Percentiles rank a stretch among this genome's conserved stretches.
phyloP scores from a whole-genome alignment of 2,329 filamentous ascomycete species.

The Samsoniella hepiali region DNA sequence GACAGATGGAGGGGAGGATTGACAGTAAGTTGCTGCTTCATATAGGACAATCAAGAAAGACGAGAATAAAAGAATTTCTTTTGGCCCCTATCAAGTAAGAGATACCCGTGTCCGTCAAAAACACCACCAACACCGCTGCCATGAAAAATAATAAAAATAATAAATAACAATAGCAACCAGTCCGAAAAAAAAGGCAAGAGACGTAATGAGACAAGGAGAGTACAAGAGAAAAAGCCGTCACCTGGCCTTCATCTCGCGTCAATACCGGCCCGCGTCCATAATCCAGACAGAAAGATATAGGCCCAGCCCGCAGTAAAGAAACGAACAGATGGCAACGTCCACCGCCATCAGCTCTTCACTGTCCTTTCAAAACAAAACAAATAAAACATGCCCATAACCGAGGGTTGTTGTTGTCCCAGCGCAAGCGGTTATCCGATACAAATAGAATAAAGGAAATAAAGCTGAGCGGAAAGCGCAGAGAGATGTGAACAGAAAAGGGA shows the following conservation, averaged over 20 bases:
- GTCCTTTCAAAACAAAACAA: neutral
- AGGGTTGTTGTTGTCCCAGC: neutral
- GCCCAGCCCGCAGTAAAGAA: neutral
- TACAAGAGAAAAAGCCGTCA: conserved; percentile 17
- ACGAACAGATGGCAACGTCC: neutral
- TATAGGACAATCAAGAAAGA: neutral
- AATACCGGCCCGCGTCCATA: neutral
- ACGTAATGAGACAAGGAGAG: neutral
- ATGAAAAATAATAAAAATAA: conserved; percentile 10
- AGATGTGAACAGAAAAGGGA: conserved; percentile 16
- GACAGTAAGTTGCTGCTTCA: neutral
- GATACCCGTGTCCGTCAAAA: conserved; percentile 11
- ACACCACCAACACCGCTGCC: conserved; percentile 18
- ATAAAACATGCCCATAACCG: neutral
- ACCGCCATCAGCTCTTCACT: neutral
- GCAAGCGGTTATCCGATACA: conserved; percentile 5
- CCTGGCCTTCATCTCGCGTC: neutral
- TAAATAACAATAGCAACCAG: neutral
- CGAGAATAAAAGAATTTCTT: conserved; percentile 5
- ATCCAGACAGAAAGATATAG: neutral
- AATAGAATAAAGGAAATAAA: neutral
- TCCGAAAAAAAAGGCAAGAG: neutral
- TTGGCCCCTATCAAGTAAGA: conserved; percentile 8
- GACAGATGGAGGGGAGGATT: too few species aligned
- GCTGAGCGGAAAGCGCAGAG: neutral